Percentiles rank a stretch among this genome's conserved stretches.
These are phyloP conservation scores for Cinchona pubescens DNA, from an alignment of 257 asterid species.

Conservation along the genomic window DNA sequence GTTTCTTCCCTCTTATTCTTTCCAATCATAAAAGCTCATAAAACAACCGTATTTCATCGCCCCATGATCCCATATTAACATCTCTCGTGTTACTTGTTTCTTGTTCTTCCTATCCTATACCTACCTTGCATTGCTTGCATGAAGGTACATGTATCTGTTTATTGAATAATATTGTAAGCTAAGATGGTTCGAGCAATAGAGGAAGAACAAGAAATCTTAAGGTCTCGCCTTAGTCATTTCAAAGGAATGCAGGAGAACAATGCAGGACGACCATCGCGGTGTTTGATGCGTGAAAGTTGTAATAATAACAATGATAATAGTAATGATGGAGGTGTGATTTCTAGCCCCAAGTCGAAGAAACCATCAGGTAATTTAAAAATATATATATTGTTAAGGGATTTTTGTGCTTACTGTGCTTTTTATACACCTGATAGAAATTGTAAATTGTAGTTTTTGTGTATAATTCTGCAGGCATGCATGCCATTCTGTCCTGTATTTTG, in stretches of 20 bases:
- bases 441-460: background rate
- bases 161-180: background rate
- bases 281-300: conserved; percentile 14
- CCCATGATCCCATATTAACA: conserved; percentile 4
- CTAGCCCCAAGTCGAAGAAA: conserved; percentile 20
- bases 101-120: background rate
- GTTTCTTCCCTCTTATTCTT: background rate
- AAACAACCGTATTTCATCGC: background rate
- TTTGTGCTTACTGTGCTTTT: background rate
- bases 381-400: background rate
- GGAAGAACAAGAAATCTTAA: conserved; percentile 39
- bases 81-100: background rate
- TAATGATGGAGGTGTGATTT: conserved; percentile 15
- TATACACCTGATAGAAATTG: background rate
- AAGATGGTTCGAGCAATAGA: conserved; percentile 54
- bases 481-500: background rate
- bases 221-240: conserved; percentile 14
- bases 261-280: conserved; percentile 18
- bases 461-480: background rate
- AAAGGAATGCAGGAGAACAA: conserved; percentile 39
- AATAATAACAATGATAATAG: background rate
- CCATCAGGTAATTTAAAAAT: conserved; percentile 45
- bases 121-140: background rate
- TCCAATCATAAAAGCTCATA: background rate
- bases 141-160: background rate